These are phyloP conservation scores for Lyophyllum semitale DNA, from an alignment of 768 basidiomycete genomes.

Conservation along the genomic window DNA sequence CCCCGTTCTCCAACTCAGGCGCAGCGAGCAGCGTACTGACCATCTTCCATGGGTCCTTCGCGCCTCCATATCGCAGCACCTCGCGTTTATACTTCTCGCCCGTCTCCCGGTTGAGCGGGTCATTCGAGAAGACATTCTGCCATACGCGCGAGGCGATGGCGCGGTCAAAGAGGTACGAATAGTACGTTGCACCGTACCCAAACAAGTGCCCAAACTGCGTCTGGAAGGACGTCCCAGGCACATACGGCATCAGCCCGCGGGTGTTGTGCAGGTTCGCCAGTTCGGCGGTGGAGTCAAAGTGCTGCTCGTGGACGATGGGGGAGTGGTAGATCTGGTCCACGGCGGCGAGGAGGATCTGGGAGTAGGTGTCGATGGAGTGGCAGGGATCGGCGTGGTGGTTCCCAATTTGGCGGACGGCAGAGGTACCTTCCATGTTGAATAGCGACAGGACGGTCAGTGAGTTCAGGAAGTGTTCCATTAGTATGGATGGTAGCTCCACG, in stretches of 20 bases:
- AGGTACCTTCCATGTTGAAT: conserved; percentile 58
- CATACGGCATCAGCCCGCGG: conserved; percentile 81
- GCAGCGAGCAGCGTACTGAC: conserved; percentile 68
- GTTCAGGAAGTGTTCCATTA: conserved; percentile 97
- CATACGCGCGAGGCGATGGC: conserved; percentile 95
- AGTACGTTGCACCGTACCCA: conserved; percentile 97
- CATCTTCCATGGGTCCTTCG: conserved; percentile 94
- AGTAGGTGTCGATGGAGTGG: conserved; percentile 84
- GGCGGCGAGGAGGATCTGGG: conserved; percentile 85
- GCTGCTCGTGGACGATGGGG: conserved; percentile 46
- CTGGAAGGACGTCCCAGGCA: conserved; percentile 87
- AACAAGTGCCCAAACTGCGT: conserved; percentile 95
- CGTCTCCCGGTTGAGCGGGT: conserved; percentile 68
- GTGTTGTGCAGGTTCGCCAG: conserved; percentile 63
- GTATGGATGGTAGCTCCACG: conserved; percentile 94
- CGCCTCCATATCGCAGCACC: conserved; percentile 82
- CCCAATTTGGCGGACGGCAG: conserved; percentile 47
- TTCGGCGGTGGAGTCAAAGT: conserved; percentile 75
- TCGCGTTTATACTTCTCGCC: conserved; percentile 84
- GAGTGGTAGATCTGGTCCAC: conserved; percentile 94
- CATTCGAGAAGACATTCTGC: conserved; percentile 65
- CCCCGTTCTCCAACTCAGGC: conserved; percentile 69
- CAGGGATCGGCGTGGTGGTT: conserved; percentile 78
- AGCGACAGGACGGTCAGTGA: conserved; percentile 83
- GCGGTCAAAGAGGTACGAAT: conserved; percentile 95